phyloP scores from a whole-genome alignment of 192 early-diverging fungal species.

The Linderina pennispora region DNA sequence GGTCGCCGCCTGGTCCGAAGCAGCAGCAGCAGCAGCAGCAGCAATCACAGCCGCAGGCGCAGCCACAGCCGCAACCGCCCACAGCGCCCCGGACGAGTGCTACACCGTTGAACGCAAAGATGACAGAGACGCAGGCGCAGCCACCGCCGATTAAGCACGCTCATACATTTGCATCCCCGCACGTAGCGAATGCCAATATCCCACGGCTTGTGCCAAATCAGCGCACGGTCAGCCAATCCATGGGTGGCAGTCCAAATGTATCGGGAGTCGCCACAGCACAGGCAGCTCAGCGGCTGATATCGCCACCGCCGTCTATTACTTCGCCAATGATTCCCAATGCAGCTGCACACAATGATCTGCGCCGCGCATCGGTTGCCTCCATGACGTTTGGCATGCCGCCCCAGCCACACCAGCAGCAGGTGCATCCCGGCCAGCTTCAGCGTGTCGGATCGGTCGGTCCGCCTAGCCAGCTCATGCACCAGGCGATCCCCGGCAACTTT shows the following conservation, averaged over 20 bases:
- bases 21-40: no score
- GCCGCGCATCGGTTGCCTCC: constrained; percentile 5
- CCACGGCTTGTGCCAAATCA: constrained; percentile 30
- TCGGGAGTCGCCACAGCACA: constrained; percentile 7
- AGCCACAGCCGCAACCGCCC: not conserved
- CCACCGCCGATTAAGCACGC: not conserved
- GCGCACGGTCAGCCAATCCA: constrained; percentile 3
- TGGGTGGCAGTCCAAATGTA: constrained; percentile 2
- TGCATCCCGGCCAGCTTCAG: not conserved
- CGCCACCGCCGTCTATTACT: constrained; percentile 17
- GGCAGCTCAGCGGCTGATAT: constrained; percentile 24
- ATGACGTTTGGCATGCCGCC: not conserved
- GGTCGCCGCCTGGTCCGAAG: no score
- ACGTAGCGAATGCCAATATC: constrained; percentile 5
- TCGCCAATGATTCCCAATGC: constrained; percentile 23
- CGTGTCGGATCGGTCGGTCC: constrained; percentile 7
- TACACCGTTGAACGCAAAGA: not conserved
- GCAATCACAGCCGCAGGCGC: not conserved
- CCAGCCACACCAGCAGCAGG: no score
- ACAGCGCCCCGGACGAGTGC: no score
- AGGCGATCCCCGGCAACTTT: no score
- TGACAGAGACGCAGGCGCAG: not conserved
- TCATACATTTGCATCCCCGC: constrained; percentile 13
- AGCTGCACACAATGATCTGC: constrained; percentile 6
- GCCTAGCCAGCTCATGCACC: no score